Base-by-base conservation (phyloP, 371 early-diverging fungal species). In the Sporodiniella umbellata region DNA sequence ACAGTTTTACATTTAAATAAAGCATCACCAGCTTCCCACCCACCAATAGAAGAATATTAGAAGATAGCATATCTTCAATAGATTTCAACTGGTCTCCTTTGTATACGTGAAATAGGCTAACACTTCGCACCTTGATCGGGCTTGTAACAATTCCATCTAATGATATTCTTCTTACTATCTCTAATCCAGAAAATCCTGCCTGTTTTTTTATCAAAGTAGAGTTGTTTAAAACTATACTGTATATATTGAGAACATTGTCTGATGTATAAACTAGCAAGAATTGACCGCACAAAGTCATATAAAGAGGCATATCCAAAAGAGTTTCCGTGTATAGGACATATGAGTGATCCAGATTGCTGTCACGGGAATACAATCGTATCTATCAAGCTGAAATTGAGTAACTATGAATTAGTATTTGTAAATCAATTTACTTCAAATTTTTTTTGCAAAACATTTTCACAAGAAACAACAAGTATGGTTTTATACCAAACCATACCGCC, bases 401-500 rank as follows among this genome's bases (percentile, higher is more conserved):
- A 39, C 25, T 28, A 4, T 15, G 28, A 21, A 17, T 5, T 21
- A 12, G 15, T n/a, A 39, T 14, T 11, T 45, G 8, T 42, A 42
- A 35, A 48, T 17, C n/a, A 15, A 5, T 53, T 55, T 72, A 90
- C 90, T 75, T 91, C 88, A 56, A 78, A 79, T 23, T 64, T 63
- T 24, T 74, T 69, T 15, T 55, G 55, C 21, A 50, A 51, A 1
- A 73, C 37, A 18, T 73, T 59, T 49, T 84, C 79, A 38, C 85
- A 84, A 7, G 80, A 79, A 17, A 72, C 85, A 44, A 94, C 79
- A 21, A 94, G 52, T 15, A 87, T 70, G 46, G 84, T 72, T 38
- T 80, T 85, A 58, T 76, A 87, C 94, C 94, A 94, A 2, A 80
- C 78, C 42, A 92, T 65, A 5, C 92, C 91, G 15, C 91, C 90